Evolutionary conservation across 192 early-diverging fungal species (phyloP), one percentile per base, ranked within the genome.

Genomic region (Lobosporangium transversale): DNA sequence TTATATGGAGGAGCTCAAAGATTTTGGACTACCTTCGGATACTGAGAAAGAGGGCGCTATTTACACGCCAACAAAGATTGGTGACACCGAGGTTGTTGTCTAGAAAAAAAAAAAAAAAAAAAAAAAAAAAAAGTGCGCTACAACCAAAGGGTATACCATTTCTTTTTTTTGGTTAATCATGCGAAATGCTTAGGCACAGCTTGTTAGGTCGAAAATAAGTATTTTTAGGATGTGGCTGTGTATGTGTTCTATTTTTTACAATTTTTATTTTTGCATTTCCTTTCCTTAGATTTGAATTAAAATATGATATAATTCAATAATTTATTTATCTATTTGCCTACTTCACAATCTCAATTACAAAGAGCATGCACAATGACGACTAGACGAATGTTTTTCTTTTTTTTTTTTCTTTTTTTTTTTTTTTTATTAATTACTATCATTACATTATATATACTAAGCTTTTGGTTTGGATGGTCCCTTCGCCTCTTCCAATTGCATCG

Each of bases 1-100:
- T 80, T 94, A 93, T 70, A 70, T 88, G 49, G 84, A 86, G 66
- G 92, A 93, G 69, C 60, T 87, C 42, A 92, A 89, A 84, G 87
- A 93, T 53, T 81, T 91, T 57, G 58, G 64, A 27, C 48, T 93
- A 51, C 90, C 90, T n/a, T 88, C 87, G 7, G 85, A 89, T 33
- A 53, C 58, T 1, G 81, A 79, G 60, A 49, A 45, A 9, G 60
- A 68, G 12, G 71, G 79, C 7, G 66, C 76, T 26, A 68, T 68
- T 17, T 88, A 88, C 68, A 79, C 71, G 48, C 73, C 84, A 14
- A 70, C 69, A 35, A 80, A 83, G 58, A 43, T 84, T 32, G 79
- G 70, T 37, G 85, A 83, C 48, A 80, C 85, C 2, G 68, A 63
- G 12, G 67, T 79, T 12, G 36, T 83, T 50, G 73, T 83, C 40